These are phyloP conservation scores for Xylariales sp. DNA, from an alignment of 2,329 filamentous ascomycete genomes.

Conservation along the genomic window DNA sequence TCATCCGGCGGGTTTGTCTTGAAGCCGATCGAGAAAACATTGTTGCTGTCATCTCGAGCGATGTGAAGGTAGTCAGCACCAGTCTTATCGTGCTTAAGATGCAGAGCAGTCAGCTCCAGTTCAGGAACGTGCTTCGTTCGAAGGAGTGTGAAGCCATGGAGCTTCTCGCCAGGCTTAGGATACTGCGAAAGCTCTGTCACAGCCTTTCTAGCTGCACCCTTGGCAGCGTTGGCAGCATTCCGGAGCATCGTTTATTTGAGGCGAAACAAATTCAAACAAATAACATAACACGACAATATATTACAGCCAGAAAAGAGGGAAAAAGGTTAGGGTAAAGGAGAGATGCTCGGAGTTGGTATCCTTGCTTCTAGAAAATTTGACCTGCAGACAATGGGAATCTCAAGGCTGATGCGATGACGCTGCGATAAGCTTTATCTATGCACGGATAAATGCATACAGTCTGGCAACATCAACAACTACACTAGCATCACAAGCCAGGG, in stretches of 20 bases:
- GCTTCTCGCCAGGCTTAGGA: conserved; percentile 75
- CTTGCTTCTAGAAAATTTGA: too few species aligned
- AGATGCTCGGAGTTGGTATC: too few species aligned
- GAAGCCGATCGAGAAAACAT: conserved; percentile 99
- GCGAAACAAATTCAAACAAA: too few species aligned
- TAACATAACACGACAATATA: too few species aligned
- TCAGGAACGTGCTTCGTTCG: conserved; percentile 91
- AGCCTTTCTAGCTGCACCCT: conserved; percentile 50
- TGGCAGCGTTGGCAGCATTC: conserved; percentile 47
- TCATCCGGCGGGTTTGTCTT: conserved; percentile 98
- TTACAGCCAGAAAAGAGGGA: neutral
- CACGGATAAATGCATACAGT: too few species aligned
- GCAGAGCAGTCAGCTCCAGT: conserved; percentile 84
- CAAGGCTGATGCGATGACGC: too few species aligned
- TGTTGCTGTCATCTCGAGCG: conserved; percentile 92
- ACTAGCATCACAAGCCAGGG: too few species aligned
- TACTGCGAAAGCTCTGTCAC: conserved; percentile 73
- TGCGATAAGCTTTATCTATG: too few species aligned
- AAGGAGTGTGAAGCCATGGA: conserved; percentile 90
- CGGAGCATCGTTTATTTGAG: conserved; percentile 10
- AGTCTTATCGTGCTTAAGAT: conserved; percentile 90
- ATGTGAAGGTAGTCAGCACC: conserved; percentile 95
- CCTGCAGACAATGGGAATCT: too few species aligned
- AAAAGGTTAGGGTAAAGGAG: too few species aligned
- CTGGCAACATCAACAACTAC: too few species aligned